A percentile compares a stretch with the other conserved stretches of the same genome.
Evolutionary conservation across 106 monocot genomes (phyloP).

Genomic region (Triglochin maritima): DNA sequence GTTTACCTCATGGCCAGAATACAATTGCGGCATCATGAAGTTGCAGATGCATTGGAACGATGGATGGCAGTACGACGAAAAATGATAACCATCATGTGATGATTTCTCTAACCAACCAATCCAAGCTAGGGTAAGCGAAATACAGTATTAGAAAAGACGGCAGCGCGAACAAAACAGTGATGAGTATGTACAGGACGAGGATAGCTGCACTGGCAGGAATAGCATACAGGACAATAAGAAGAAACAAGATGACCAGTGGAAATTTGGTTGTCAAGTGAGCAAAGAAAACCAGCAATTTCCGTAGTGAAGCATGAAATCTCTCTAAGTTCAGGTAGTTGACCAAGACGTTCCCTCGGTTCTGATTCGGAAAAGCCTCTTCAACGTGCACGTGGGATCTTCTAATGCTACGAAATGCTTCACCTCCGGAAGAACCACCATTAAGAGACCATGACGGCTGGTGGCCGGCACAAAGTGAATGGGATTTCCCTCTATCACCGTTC

Average conservation of each 20-base stretch:
- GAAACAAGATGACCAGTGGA: slow-evolving; percentile 24
- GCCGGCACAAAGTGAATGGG: slow-evolving; percentile 6
- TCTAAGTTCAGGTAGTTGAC: slow-evolving; percentile 11
- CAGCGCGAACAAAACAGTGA: slow-evolving; percentile 22
- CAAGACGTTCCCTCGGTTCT: not conserved
- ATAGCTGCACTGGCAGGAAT: slow-evolving; percentile 28
- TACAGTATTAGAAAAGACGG: slow-evolving; percentile 22
- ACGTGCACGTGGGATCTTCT: slow-evolving; percentile 5
- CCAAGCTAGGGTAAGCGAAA: slow-evolving; percentile 22
- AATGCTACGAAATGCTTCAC: not conserved
- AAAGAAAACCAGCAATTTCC: slow-evolving; percentile 14
- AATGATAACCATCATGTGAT: slow-evolving; percentile 7
- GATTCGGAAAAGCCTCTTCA: not conserved
- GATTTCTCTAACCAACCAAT: slow-evolving; percentile 26
- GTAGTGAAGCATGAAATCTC: slow-evolving; percentile 8
- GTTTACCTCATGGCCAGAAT: not conserved
- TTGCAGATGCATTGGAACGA: not conserved
- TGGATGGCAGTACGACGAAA: not conserved
- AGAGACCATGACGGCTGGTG: slow-evolving; percentile 5
- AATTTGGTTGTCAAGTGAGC: slow-evolving; percentile 22
- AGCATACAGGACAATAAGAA: slow-evolving; percentile 22
- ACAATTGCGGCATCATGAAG: not conserved
- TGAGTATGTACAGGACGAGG: slow-evolving; percentile 18
- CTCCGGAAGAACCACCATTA: slow-evolving; percentile 4
- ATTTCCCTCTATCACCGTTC: slow-evolving; percentile 15